A percentile compares a stretch with the other conserved stretches of the same genome.
Conservation (phyloP, 2,329 filamentous ascomycete species). For the Clonostachys sp. region DNA sequence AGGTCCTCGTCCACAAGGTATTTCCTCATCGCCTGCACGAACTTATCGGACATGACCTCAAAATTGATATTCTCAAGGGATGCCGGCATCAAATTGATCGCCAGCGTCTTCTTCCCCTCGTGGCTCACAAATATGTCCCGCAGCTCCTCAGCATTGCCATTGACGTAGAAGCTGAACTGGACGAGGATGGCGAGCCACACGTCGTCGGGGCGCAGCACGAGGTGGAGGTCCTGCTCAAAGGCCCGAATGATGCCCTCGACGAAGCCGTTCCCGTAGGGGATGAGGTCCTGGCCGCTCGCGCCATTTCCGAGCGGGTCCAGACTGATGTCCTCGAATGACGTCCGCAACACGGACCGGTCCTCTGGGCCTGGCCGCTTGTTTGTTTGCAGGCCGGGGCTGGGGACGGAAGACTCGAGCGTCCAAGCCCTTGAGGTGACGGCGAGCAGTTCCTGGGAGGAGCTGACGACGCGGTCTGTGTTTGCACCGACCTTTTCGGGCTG, state of each 20-base stretch:
- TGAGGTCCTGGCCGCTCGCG: background rate
- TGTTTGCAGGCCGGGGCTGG: too few species aligned
- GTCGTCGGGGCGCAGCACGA: conserved; percentile 44
- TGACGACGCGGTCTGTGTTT: too few species aligned
- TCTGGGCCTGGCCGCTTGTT: too few species aligned
- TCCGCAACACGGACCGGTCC: background rate
- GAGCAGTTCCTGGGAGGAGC: too few species aligned
- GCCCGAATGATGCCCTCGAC: conserved; percentile 27
- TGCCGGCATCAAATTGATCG: too few species aligned
- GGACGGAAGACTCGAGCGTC: too few species aligned
- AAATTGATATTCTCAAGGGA: too few species aligned
- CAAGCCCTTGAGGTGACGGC: too few species aligned
- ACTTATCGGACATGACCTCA: conserved; percentile 1
- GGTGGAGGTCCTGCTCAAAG: conserved; percentile 36
- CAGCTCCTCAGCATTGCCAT: conserved; percentile 37
- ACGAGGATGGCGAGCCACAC: conserved; percentile 46
- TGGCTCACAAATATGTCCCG: conserved; percentile 34
- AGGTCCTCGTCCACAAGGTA: conserved; percentile 30
- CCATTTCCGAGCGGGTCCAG: too few species aligned
- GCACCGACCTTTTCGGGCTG: too few species aligned
- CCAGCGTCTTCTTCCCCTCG: conserved; percentile 17
- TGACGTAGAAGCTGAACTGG: conserved; percentile 41
- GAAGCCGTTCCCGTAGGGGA: conserved; percentile 24
- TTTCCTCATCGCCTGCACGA: conserved; percentile 21
- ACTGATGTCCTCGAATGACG: background rate